Base-by-base conservation (phyloP, 257 asterid genomes). In the Solanum paucissectum region DNA sequence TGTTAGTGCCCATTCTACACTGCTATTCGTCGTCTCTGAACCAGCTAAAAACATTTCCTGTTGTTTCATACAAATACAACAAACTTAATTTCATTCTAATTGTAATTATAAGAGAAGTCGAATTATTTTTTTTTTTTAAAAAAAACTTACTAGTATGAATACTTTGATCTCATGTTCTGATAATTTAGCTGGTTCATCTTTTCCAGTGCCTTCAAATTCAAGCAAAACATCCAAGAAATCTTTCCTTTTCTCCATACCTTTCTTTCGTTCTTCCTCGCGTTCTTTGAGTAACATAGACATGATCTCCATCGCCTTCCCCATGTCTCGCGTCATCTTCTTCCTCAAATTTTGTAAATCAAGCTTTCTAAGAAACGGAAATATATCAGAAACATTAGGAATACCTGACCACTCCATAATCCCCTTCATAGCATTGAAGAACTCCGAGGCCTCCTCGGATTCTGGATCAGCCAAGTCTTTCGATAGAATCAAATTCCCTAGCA, bases 121-220 rank as follows among this genome's bases (percentile, higher is more conserved):
- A 29, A 29, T 29, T 29, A 29, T 29, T 29, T 29, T 29, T 29
- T 29, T 29, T 29, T 29, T 29, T 29, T 1, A 44, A 12, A 18
- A 7, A 21, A 75, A n/a, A 75, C 34, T 6, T 83, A 83, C 72
- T 34, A 83, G 23, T 60, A 83, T 33, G 7, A 83, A 34, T 58
- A 83, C 18, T n/a, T 55, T 60, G 12, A 83, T 60, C 49, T 83
- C 13, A 55, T 83, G 87, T 58, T 58, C 52, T 55, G 87, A 83
- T 58, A 58, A 64, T 12, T 34, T 83, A 23, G 55, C 33, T 34
- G 94, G 96, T 13, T 94, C 96, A 69, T 93, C 96, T 87, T 91
- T 93, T 7, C 94, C 95, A 34, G 91, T 94, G 4, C 98, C 98
- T 69, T 92, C 68, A 75, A 91, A 93, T 83, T 94, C 95, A 74